Evolutionary conservation across 2,329 filamentous ascomycete genomes (phyloP).

Genomic region (Colletotrichum costaricense): DNA sequence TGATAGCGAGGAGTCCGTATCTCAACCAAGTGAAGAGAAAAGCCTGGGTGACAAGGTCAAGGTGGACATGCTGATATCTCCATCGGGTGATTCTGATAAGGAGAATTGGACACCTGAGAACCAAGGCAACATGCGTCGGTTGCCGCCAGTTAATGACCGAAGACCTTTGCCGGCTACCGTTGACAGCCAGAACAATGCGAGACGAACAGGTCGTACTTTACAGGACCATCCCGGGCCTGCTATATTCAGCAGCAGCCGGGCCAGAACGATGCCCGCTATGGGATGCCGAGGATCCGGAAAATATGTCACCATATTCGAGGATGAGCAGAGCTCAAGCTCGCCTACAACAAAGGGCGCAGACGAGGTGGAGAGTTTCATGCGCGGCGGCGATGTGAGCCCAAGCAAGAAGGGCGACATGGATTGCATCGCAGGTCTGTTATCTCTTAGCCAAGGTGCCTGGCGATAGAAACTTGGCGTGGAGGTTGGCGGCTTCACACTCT

Average conservation of each 20-base stretch:
- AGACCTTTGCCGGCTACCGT: conserved; percentile 51
- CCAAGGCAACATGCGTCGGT: conserved; percentile 51
- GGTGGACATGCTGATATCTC: conserved; percentile 51
- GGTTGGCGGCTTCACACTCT: conserved; percentile 14
- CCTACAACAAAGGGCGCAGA: conserved; percentile 48
- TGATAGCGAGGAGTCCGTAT: background rate
- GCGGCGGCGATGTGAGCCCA: conserved; percentile 69
- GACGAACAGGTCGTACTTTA: conserved; percentile 54
- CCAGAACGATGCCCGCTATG: conserved; percentile 54
- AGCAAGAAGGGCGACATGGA: conserved; percentile 86
- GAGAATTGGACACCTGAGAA: conserved; percentile 83
- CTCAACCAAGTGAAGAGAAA: background rate
- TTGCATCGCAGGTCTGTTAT: conserved; percentile 88
- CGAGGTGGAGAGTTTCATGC: conserved; percentile 82
- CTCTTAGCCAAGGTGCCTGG: conserved; percentile 94
- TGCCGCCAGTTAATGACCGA: conserved; percentile 40
- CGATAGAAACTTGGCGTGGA: conserved; percentile 56
- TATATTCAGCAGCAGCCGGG: conserved; percentile 47
- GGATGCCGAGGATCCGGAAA: conserved; percentile 45
- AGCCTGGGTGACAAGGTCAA: conserved; percentile 49
- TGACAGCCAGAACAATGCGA: conserved; percentile 46
- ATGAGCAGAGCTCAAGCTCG: conserved; percentile 47
- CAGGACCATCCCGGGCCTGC: conserved; percentile 52
- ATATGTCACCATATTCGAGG: conserved; percentile 64
- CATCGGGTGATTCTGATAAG: conserved; percentile 81